A percentile compares a stretch with the other conserved stretches of the same genome.
These are phyloP conservation scores for Salvia miltiorrhiza DNA, from an alignment of 257 asterid genomes.

Conservation along the genomic window DNA sequence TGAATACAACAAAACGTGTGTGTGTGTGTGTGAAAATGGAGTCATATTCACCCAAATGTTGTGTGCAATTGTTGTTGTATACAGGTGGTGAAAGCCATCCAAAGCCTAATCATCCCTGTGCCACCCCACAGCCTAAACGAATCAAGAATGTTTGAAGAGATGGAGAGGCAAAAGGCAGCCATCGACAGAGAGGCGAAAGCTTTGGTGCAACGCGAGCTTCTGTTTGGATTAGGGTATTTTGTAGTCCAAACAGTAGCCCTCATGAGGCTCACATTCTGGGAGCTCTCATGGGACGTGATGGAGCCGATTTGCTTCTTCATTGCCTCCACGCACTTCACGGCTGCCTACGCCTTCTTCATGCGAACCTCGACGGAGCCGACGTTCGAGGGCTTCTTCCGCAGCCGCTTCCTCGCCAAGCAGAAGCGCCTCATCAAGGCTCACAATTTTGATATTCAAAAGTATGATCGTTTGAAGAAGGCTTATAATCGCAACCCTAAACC, in stretches of 20 bases:
- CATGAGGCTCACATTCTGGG: conserved; percentile 97
- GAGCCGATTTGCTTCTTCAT: conserved; percentile 91
- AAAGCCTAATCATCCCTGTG: conserved; percentile 55
- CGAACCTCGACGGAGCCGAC: conserved; percentile 75
- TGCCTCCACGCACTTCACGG: conserved; percentile 73
- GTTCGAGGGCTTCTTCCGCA: conserved; percentile 72
- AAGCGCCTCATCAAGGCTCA: conserved; percentile 47
- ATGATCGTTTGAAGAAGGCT: conserved; percentile 44
- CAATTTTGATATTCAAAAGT: conserved; percentile 55
- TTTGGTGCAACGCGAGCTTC: conserved; percentile 57
- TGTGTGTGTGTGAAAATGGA: conserved; percentile 20
- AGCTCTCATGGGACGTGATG: conserved; percentile 94
- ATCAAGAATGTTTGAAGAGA: conserved; percentile 42
- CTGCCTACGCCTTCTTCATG: conserved; percentile 72
- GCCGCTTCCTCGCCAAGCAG: conserved; percentile 66
- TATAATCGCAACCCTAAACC: conserved; percentile 23
- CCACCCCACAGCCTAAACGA: conserved; percentile 33
- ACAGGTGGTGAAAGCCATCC: conserved; percentile 90
- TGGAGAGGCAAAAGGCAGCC: conserved; percentile 56
- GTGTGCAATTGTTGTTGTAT: conserved; percentile 41
- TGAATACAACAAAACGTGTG: neutral
- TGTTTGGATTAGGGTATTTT: conserved; percentile 67
- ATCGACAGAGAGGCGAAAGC: conserved; percentile 59
- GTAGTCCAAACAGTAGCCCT: conserved; percentile 72
- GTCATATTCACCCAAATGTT: conserved; percentile 53